These are phyloP conservation scores for Poterioochromonas sp. DNA, from an alignment of 352 stramenopile species.

Conservation along the genomic window DNA sequence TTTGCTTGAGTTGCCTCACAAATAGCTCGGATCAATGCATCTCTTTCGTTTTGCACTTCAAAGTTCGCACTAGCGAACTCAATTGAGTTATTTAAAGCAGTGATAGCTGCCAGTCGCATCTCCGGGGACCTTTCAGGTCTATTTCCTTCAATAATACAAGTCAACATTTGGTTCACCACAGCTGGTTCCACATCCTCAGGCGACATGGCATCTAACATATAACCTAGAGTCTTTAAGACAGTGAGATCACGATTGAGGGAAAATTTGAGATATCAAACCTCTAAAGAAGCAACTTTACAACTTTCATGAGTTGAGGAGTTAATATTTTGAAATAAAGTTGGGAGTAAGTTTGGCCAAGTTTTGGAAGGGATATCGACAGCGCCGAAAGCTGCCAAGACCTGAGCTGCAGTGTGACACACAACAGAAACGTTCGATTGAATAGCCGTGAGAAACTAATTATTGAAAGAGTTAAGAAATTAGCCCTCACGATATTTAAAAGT, in stretches of 20 bases:
- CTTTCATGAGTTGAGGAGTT: constrained; percentile 59
- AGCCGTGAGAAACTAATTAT: constrained; percentile 44
- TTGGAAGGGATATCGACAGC: constrained; percentile 82
- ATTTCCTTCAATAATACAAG: constrained; percentile 91
- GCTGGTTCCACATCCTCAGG: constrained; percentile 46
- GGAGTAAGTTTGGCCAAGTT: constrained; percentile 83
- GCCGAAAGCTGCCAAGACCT: constrained; percentile 83
- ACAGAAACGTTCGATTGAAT: constrained; percentile 47
- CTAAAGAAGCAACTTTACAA: constrained; percentile 74
- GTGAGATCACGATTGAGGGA: no score
- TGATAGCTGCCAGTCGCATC: constrained; percentile 79
- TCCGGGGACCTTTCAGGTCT: constrained; percentile 62
- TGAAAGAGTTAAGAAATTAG: no score
- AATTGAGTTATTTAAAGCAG: constrained; percentile 83
- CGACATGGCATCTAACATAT: constrained; percentile 57
- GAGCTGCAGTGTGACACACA: constrained; percentile 58
- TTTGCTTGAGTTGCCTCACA: constrained; percentile 83
- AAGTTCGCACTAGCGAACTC: constrained; percentile 91
- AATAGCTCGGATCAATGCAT: constrained; percentile 89
- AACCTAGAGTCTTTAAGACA: constrained; percentile 62
- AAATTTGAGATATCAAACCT: constrained; percentile 2
- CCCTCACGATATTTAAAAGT: neutral
- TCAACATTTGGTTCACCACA: constrained; percentile 89
- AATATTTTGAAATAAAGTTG: constrained; percentile 81
- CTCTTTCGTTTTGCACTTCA: constrained; percentile 81